Conservation (phyloP, 2,329 filamentous ascomycete species). For the Scedosporium minutisporum region DNA sequence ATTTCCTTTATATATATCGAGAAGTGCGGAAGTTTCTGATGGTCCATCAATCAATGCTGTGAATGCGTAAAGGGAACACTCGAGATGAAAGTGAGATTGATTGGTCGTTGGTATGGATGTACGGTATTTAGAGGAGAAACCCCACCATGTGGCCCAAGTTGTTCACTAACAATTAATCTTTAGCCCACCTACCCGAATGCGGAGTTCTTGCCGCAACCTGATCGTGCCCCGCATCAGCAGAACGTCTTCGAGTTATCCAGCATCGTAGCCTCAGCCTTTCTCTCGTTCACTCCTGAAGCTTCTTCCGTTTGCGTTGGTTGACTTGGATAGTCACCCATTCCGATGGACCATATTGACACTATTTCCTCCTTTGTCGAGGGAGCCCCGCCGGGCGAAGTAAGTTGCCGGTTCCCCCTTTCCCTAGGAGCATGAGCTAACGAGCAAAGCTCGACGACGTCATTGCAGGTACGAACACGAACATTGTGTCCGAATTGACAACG, state of each 20-base stretch:
- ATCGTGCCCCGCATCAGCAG: slow-evolving; percentile 4
- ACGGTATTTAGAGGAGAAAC: background rate
- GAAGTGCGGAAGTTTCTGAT: no score
- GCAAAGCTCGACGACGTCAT: slow-evolving; percentile 75
- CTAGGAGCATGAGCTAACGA: background rate
- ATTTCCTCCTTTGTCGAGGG: slow-evolving; percentile 85
- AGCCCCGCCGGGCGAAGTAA: slow-evolving; percentile 92
- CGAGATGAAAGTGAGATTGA: background rate
- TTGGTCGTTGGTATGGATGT: background rate
- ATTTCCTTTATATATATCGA: no score
- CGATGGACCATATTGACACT: slow-evolving; percentile 35
- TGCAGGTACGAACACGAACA: slow-evolving; percentile 50
- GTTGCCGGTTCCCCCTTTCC: slow-evolving; percentile 12
- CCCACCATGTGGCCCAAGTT: background rate
- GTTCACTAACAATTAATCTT: background rate
- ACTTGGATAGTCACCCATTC: background rate
- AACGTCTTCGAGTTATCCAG: background rate
- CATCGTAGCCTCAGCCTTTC: background rate
- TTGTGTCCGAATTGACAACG: background rate
- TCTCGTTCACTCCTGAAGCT: background rate
- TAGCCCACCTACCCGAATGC: background rate
- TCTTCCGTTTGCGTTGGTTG: background rate
- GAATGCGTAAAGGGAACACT: background rate
- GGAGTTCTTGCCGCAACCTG: slow-evolving; percentile 1
- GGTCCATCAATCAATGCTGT: background rate